Conservation (phyloP, 306 rosid genomes). For the Prunus davidiana region DNA sequence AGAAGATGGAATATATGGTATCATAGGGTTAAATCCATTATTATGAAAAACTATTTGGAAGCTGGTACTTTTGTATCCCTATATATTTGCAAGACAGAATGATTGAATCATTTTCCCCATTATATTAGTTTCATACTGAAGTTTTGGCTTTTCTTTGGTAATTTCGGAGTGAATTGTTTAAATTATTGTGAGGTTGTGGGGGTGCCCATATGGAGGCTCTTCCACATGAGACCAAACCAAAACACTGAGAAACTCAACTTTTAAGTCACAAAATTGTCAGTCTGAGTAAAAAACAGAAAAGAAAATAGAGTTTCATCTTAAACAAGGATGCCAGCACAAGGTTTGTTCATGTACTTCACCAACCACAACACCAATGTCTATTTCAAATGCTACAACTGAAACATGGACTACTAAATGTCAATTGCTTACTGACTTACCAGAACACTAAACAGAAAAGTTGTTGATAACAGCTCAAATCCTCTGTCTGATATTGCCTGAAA, state of each 20-base stretch:
- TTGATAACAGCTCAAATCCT: constrained; percentile 82
- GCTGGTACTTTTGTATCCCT: neutral
- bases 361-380: neutral
- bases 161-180: neutral
- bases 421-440: constrained; percentile 53
- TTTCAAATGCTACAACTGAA: neutral
- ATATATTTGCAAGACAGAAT: neutral
- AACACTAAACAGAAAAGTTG: constrained; percentile 72
- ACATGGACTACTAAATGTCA: constrained; percentile 8
- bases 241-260: neutral
- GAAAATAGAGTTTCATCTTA: neutral
- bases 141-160: neutral
- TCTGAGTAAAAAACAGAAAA: neutral
- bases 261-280: neutral
- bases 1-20: neutral
- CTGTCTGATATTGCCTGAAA: constrained; percentile 64
- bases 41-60: neutral
- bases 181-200: neutral
- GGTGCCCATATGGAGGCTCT: neutral
- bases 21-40: neutral
- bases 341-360: neutral
- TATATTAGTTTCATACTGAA: neutral
- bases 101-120: neutral
- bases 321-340: neutral
- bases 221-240: neutral